Evolutionary conservation across 2,329 filamentous ascomycete genomes (phyloP).

Genomic region (Phoma sp.): DNA sequence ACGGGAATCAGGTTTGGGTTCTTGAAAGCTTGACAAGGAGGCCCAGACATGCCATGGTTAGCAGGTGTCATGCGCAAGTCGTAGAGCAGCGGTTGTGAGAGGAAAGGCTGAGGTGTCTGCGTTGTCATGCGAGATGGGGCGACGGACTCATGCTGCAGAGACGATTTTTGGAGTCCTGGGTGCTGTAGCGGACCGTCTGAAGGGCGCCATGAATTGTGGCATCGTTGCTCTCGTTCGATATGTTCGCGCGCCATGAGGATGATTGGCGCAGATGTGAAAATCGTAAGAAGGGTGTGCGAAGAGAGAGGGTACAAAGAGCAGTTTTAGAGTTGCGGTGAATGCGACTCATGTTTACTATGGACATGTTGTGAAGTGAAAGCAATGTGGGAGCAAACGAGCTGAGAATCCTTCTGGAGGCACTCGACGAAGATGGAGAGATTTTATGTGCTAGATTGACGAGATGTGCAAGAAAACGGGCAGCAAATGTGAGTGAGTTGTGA

Average conservation of each 20-base stretch:
- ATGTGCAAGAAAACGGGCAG: no score
- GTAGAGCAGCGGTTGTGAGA: background rate
- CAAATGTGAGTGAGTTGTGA: no score
- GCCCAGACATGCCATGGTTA: background rate
- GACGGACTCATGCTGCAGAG: background rate
- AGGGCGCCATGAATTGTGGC: slow-evolving; percentile 10
- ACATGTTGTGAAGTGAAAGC: slow-evolving; percentile 7
- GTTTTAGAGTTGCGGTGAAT: background rate
- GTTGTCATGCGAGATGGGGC: no score
- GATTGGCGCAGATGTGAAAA: background rate
- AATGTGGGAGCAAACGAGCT: background rate
- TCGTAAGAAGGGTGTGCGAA: background rate
- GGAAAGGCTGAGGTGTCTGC: background rate
- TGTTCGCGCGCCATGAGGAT: background rate
- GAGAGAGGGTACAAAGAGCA: background rate
- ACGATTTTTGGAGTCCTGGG: background rate
- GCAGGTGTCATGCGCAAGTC: background rate
- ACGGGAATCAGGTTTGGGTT: slow-evolving; percentile 8
- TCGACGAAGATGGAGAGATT: no score
- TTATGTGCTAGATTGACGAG: no score
- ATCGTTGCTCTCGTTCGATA: background rate
- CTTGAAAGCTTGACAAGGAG: background rate
- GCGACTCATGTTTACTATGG: background rate
- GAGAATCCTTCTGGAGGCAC: background rate
- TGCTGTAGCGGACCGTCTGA: background rate